Conservation (phyloP, 768 basidiomycete genomes). For the Mycena metata region DNA sequence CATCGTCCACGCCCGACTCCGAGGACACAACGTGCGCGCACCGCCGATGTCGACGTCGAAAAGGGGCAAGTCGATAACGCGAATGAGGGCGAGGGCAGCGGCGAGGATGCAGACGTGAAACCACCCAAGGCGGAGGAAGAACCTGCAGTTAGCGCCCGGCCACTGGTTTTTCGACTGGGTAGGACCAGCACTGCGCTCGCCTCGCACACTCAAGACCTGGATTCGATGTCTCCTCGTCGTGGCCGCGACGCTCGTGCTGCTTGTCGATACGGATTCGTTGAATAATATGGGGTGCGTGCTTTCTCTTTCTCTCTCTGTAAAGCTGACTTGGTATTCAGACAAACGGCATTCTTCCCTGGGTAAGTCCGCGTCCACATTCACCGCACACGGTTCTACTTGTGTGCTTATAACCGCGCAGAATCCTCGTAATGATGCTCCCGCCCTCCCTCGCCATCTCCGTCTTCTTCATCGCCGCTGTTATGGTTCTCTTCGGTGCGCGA, state of each 20-base stretch:
- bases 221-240: constrained; percentile 53
- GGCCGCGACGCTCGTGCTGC: constrained; percentile 49
- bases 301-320: constrained; percentile 44
- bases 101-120: no score
- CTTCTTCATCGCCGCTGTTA: constrained; percentile 51
- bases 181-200: constrained; percentile 48
- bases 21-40: no score
- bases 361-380: constrained; percentile 40
- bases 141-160: not conserved
- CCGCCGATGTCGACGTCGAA: no score
- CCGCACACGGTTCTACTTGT: no score
- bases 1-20: no score
- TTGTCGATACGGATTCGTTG: constrained; percentile 51
- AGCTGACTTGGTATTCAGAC: constrained; percentile 25
- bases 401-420: no score
- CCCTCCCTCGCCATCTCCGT: constrained; percentile 56
- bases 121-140: not conserved
- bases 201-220: constrained; percentile 56
- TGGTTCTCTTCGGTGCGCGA: constrained; percentile 50
- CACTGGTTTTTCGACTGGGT: constrained; percentile 50
- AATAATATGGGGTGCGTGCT: constrained; percentile 55
- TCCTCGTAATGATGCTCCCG: constrained; percentile 56
- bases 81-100: no score
- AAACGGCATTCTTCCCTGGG: constrained; percentile 57
- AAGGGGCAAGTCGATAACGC: no score